A percentile compares a stretch with the other conserved stretches of the same genome.
Conservation (phyloP, 306 rosid species). For the Prinsepia uniflora region DNA sequence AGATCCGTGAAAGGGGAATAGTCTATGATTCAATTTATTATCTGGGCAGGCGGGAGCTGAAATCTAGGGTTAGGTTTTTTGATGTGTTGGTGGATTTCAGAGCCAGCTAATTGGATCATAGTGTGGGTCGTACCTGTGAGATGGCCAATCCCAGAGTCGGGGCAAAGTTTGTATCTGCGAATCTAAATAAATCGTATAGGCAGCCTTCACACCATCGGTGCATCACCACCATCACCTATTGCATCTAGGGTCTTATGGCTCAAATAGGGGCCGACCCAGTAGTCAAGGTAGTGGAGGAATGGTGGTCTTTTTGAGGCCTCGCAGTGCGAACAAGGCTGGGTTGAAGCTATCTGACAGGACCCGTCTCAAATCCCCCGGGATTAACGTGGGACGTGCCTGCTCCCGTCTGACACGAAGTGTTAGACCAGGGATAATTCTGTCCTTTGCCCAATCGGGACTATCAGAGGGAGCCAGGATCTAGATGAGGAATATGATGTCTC, state of each 20-base stretch:
- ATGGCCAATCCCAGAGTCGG: conserved; percentile 93
- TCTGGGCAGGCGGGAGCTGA: conserved; percentile 21
- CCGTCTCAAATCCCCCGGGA: no score
- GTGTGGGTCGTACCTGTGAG: conserved; percentile 36
- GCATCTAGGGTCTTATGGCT: conserved; percentile 42
- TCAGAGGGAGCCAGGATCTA: no score
- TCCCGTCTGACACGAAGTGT: no score
- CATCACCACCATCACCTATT: conserved; percentile 33
- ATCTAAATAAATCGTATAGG: conserved; percentile 95
- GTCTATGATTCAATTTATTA: not conserved
- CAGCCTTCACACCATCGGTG: conserved; percentile 48
- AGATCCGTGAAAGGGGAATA: conserved; percentile 32
- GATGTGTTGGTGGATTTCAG: conserved; percentile 57
- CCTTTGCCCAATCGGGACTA: no score
- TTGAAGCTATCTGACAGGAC: conserved; percentile 86
- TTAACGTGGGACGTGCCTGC: no score
- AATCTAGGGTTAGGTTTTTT: conserved; percentile 49
- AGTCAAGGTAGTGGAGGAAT: conserved; percentile 57
- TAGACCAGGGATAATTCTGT: no score
- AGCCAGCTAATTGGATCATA: conserved; percentile 39
- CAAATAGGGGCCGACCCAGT: conserved; percentile 52
- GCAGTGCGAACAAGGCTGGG: conserved; percentile 84
- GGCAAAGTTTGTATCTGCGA: conserved; percentile 77
- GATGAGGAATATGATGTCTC: no score
- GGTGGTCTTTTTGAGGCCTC: conserved; percentile 82